A percentile compares a stretch with the other conserved stretches of the same genome.
phyloP scores from a whole-genome alignment of 768 basidiomycete genomes.

The Mrakia hoshinonis region DNA sequence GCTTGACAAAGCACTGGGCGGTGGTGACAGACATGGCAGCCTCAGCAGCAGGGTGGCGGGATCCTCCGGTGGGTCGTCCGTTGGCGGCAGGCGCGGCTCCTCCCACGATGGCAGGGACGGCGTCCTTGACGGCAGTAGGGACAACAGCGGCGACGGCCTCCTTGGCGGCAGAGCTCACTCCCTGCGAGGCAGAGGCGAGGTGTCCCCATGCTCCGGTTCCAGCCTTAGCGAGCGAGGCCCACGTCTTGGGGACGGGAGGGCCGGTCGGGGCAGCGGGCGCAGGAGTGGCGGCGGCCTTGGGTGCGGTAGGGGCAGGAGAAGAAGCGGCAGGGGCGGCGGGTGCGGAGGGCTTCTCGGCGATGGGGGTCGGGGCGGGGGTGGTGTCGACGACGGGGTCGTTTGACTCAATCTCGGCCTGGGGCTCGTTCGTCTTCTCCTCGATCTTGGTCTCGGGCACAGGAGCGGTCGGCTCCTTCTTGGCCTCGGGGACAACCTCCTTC shows the following conservation, averaged over 20 bases:
- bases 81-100: constrained; percentile 30
- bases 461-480: constrained; percentile 14
- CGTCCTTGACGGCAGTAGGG: constrained; percentile 35
- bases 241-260: constrained; percentile 59
- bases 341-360: constrained; percentile 25
- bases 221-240: constrained; percentile 75
- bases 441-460: background rate
- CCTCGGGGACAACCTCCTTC: constrained; percentile 25
- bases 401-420: constrained; percentile 8
- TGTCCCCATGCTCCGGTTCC: constrained; percentile 56
- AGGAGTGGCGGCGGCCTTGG: constrained; percentile 31
- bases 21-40: constrained; percentile 60
- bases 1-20: constrained; percentile 82
- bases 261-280: constrained; percentile 34
- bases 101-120: constrained; percentile 20
- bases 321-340: constrained; percentile 34
- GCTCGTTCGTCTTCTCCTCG: constrained; percentile 13
- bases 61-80: constrained; percentile 33
- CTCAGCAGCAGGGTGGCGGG: constrained; percentile 36
- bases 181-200: constrained; percentile 37
- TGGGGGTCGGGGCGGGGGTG: constrained; percentile 5
- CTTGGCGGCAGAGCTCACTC: constrained; percentile 34
- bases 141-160: constrained; percentile 38
- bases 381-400: constrained; percentile 11
- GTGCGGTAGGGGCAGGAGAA: constrained; percentile 37